Base-by-base conservation (phyloP, 176 grass and related monocot genomes). In the Juncus effusus region DNA sequence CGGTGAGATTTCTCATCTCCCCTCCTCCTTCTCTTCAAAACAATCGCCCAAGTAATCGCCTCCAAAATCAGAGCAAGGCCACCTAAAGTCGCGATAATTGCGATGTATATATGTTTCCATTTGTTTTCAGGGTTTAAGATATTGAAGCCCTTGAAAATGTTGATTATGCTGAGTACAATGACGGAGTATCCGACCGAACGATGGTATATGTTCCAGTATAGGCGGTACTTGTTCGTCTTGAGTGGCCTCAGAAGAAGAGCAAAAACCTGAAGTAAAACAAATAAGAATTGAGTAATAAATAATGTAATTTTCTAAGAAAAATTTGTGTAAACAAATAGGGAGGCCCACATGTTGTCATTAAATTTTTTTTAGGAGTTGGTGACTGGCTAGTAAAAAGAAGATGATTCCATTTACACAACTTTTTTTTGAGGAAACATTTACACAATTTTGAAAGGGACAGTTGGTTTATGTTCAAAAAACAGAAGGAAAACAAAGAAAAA, bases 171-270 rank as follows among this genome's bases (percentile, higher is more conserved):
- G 54, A 94, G 59, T 40, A 84, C 0, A 65, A 99, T 87, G 6
- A 87, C 86, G 10, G 69, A 16, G 83, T 99, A 99, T 16, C 95
- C 95, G 7, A 99, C 73, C 28, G 76, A 45, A 63, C 80, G 72
- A 74, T 99, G 95, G 81, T 99, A 94, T 11, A 78, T 68, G 69
- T 99, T 99, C 95, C 95, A 99, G 80, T 94, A 99, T 3, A 82
- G 3, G 51, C 95, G 80, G 80, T 85, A 85, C 83, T 90, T 99
- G 89, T 99, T 82, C 74, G 86, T 80, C 73, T 87, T 87, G 83
- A 90, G 76, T 3, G 95, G 89, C 64, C 95, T 74, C n/a, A 90
- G 49, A 19, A 99, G 70, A 40, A 99, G 61, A 7, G 95, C 85
- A 44, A 99, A 89, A 60, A 99, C 81, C 95, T 87, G 70, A 42